Base-by-base conservation (phyloP, 345 rosid species). In the Eucalyptus pauciflora region DNA sequence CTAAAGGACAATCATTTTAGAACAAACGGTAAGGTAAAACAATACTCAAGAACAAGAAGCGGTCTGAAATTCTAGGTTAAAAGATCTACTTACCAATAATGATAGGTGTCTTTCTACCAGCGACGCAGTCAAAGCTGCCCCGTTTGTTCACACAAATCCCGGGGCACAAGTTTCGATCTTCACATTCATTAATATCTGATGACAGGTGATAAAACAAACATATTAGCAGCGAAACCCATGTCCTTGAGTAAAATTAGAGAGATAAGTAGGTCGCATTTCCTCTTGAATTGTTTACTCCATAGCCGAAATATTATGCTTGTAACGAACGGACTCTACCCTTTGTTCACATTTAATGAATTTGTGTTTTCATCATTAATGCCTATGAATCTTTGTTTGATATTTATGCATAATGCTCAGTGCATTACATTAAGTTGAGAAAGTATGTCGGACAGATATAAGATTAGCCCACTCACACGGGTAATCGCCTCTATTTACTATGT, bases 181-280 rank as follows among this genome's bases (percentile, higher is more conserved):
- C 85, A 31, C 88, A 87, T 69, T 87, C 88, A 29, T 87, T 12
- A 33, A 87, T 50, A 22, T 87, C 88, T 87, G 85, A 46, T n/a
- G 51, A 18, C 46, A 37, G 12, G n/a, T 25, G 45, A 27, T n/a
- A 12, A 31, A 87, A n/a, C 8, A 46, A 85, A 4, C 1, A 14
- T 37, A 37, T 76, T 20, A 37, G 83, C 2, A 37, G 48, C 25
- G 2, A 76, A 76, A 37, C 27, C 46, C 13, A 22, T 37, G 27
- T 76, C 80, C 45, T 17, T 33, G 45, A 8, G 80, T 69, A 33
- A 31, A 3, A 69, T 31, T 16, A 37, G 43, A 33, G 22, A 69
- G 80, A 69, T 6, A 16, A 33, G 22, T 69, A 8, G 24, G 45
- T 69, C 7, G 25, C 80, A 17, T 69, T 33, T 69, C 13, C 45